Percentiles rank a stretch among this genome's conserved stretches.
Evolutionary conservation across 139 green algal genomes (phyloP).

Genomic region (Nannochloris sp.): DNA sequence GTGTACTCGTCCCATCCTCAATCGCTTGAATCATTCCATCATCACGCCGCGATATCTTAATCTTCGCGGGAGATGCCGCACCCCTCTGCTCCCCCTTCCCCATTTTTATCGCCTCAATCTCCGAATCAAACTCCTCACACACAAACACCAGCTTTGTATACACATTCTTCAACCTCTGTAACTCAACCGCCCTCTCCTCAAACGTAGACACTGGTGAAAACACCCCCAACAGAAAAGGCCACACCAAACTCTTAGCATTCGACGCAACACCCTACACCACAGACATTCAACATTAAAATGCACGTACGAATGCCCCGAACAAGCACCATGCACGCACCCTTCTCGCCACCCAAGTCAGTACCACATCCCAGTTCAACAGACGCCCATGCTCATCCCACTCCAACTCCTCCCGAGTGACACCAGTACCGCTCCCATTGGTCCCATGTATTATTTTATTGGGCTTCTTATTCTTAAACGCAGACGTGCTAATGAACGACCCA

Average conservation of each 20-base stretch:
- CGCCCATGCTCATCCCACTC: constrained; percentile 16
- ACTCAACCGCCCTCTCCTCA: constrained; percentile 2
- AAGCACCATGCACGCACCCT: constrained; percentile 15
- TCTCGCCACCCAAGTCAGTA: constrained; percentile 16
- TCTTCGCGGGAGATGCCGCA: background rate
- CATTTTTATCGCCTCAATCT: constrained; percentile 12
- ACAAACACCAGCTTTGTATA: constrained; percentile 41
- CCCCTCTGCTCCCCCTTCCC: background rate
- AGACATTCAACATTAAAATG: too few species aligned
- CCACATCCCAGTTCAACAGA: constrained; percentile 14
- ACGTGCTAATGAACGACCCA: too few species aligned
- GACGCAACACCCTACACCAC: constrained; percentile 27
- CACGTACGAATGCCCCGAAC: background rate
- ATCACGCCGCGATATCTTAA: background rate
- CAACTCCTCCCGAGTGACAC: constrained; percentile 12
- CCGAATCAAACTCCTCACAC: constrained; percentile 32
- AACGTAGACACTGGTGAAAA: constrained; percentile 14
- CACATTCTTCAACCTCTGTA: constrained; percentile 19
- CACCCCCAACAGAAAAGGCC: constrained; percentile 55
- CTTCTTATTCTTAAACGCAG: background rate
- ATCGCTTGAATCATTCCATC: too few species aligned
- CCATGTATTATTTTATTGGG: constrained; percentile 1
- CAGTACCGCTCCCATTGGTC: background rate
- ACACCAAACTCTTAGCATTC: constrained; percentile 34
- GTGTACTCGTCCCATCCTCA: background rate